These are phyloP conservation scores for Trematosphaeria pertusa DNA, from an alignment of 2,329 filamentous ascomycete species.

Conservation along the genomic window DNA sequence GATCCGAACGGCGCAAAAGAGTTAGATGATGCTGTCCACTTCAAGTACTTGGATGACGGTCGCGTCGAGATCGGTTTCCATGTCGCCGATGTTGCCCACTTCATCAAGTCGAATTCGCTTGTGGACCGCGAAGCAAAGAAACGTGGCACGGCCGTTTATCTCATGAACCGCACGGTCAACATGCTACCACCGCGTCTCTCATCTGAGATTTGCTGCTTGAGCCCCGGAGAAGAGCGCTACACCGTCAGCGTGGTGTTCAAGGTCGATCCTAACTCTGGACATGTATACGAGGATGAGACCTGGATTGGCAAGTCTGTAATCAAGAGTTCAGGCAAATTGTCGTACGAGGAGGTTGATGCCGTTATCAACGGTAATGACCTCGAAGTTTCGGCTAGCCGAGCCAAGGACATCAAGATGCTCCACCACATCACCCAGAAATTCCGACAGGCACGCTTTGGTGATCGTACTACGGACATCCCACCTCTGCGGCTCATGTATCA, in stretches of 20 bases:
- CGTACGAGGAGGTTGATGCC: constrained; percentile 84
- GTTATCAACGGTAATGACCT: constrained; percentile 74
- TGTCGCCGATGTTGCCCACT: constrained; percentile 93
- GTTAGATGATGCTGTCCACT: constrained; percentile 89
- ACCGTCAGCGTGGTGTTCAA: constrained; percentile 93
- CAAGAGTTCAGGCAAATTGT: constrained; percentile 86
- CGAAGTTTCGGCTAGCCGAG: constrained; percentile 68
- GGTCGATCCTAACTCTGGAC: constrained; percentile 80
- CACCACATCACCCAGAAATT: constrained; percentile 87
- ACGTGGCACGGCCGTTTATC: constrained; percentile 92
- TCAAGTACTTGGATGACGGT: constrained; percentile 82
- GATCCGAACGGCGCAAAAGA: constrained; percentile 88
- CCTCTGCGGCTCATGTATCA: constrained; percentile 90
- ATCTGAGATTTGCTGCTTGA: constrained; percentile 84
- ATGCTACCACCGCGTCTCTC: constrained; percentile 88
- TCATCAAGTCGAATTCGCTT: constrained; percentile 93
- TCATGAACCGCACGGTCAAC: constrained; percentile 87
- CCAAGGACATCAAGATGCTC: constrained; percentile 81
- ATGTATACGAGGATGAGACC: constrained; percentile 81
- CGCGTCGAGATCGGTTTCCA: constrained; percentile 94
- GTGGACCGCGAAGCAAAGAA: constrained; percentile 98
- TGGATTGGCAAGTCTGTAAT: constrained; percentile 95
- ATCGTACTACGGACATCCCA: constrained; percentile 79
- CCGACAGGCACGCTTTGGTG: constrained; percentile 83
- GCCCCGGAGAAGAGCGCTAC: constrained; percentile 86